Evolutionary conservation across 2,329 filamentous ascomycete species (phyloP).

Genomic region (Rutstroemia sp.): DNA sequence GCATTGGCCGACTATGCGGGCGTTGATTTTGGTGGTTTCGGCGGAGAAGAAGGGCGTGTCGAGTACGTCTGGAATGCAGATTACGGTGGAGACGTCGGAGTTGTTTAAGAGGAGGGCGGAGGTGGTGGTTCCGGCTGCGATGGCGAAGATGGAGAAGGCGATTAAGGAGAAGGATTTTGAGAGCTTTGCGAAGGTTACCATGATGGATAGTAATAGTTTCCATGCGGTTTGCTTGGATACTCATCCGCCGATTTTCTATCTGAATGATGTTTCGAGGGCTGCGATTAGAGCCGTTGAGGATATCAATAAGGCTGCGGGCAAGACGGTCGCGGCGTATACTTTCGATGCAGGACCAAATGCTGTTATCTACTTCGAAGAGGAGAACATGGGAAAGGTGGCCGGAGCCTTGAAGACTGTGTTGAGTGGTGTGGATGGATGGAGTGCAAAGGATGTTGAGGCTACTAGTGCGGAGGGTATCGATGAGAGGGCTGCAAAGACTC

Average conservation of each 20-base stretch:
- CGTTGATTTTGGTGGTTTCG: slow-evolving; percentile 82
- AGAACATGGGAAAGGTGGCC: slow-evolving; percentile 65
- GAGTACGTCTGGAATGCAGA: slow-evolving; percentile 93
- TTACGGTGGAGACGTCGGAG: slow-evolving; percentile 85
- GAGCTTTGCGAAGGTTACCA: slow-evolving; percentile 81
- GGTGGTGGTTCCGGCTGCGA: slow-evolving; percentile 72
- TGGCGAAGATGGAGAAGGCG: slow-evolving; percentile 78
- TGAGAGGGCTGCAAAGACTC: slow-evolving; percentile 52
- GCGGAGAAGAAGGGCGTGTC: slow-evolving; percentile 94
- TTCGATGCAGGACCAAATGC: slow-evolving; percentile 97
- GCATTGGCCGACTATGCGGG: slow-evolving; percentile 95
- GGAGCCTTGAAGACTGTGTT: slow-evolving; percentile 70
- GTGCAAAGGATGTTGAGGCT: slow-evolving; percentile 45
- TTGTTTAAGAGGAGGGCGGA: slow-evolving; percentile 73
- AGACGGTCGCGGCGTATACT: slow-evolving; percentile 83
- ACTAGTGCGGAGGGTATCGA: slow-evolving; percentile 52
- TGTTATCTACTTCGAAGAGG: slow-evolving; percentile 88
- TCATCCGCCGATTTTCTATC: slow-evolving; percentile 95
- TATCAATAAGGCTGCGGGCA: slow-evolving; percentile 75
- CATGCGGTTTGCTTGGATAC: slow-evolving; percentile 93
- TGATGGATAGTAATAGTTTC: slow-evolving; percentile 96
- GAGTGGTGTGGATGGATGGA: slow-evolving; percentile 63
- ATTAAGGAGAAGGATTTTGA: slow-evolving; percentile 74
- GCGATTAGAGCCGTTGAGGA: slow-evolving; percentile 84
- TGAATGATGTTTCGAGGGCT: slow-evolving; percentile 87